A percentile compares a stretch with the other conserved stretches of the same genome.
These are phyloP conservation scores for Rhodotorula babjevae DNA, from an alignment of 768 basidiomycete genomes.

Conservation along the genomic window DNA sequence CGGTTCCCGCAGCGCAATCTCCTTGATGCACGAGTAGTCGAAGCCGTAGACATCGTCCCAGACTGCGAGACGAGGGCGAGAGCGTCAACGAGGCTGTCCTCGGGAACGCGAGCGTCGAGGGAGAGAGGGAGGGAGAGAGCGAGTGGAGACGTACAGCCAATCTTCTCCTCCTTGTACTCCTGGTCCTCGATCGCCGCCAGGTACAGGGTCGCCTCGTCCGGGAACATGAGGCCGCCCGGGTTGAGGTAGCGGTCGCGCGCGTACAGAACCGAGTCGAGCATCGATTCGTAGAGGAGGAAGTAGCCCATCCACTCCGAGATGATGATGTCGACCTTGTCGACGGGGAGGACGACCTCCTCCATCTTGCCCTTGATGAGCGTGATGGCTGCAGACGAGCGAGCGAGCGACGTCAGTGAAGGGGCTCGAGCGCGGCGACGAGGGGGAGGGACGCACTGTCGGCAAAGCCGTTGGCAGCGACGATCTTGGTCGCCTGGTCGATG, in stretches of 20 bases:
- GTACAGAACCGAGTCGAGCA: constrained; percentile 96
- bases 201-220: constrained; percentile 86
- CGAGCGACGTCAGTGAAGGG: not conserved
- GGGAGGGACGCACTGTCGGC: constrained; percentile 56
- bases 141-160: constrained; percentile 70
- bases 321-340: constrained; percentile 93
- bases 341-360: constrained; percentile 82
- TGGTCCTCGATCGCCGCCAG: constrained; percentile 97
- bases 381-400: constrained; percentile 65
- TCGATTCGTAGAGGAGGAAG: constrained; percentile 93
- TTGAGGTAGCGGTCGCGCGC: constrained; percentile 95
- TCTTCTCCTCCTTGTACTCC: constrained; percentile 99
- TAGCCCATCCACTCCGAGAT: constrained; percentile 99
- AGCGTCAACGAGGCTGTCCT: too few species aligned
- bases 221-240: constrained; percentile 85
- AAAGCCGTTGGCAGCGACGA: constrained; percentile 93
- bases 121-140: constrained; percentile 6
- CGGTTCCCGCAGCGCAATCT: constrained; percentile 92
- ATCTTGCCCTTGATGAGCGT: constrained; percentile 97
- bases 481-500: constrained; percentile 96
- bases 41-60: constrained; percentile 99
- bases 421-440: too few species aligned
- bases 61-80: constrained; percentile 55
- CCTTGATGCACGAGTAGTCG: constrained; percentile 98
- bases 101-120: not conserved